These are phyloP conservation scores for Fusarium transvaalense DNA, from an alignment of 2,329 filamentous ascomycete genomes.

Conservation along the genomic window DNA sequence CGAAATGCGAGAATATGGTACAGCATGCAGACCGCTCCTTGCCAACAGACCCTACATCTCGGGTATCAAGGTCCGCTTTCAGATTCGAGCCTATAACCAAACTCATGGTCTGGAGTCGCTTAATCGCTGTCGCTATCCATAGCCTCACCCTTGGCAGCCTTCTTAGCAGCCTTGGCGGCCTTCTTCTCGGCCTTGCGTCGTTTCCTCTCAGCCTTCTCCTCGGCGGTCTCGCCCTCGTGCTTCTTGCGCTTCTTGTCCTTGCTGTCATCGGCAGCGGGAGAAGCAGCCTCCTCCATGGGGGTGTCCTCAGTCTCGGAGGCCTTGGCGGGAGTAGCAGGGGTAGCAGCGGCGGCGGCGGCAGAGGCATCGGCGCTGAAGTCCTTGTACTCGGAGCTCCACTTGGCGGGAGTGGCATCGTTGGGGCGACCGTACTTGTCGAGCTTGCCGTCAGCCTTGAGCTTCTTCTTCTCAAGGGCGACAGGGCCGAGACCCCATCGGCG, in stretches of 20 bases:
- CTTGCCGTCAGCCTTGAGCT: slow-evolving; percentile 98
- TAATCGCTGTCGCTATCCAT: slow-evolving; percentile 67
- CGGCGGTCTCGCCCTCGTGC: slow-evolving; percentile 80
- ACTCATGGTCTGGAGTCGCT: slow-evolving; percentile 27
- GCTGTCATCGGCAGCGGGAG: slow-evolving; percentile 64
- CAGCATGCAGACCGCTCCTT: slow-evolving; percentile 47
- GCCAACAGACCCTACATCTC: slow-evolving; percentile 43
- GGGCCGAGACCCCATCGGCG: slow-evolving; percentile 96
- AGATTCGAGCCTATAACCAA: slow-evolving; percentile 25
- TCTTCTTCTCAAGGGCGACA: slow-evolving; percentile 97
- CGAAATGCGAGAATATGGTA: slow-evolving; percentile 47
- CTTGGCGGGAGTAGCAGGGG: slow-evolving; percentile 55
- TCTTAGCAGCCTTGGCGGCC: slow-evolving; percentile 68
- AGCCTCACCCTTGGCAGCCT: slow-evolving; percentile 64
- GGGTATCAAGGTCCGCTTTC: slow-evolving; percentile 39
- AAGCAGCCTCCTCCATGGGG: slow-evolving; percentile 52
- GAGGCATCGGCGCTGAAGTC: slow-evolving; percentile 77
- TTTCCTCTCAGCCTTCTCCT: slow-evolving; percentile 74
- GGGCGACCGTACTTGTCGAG: slow-evolving; percentile 96
- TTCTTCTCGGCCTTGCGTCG: slow-evolving; percentile 72
- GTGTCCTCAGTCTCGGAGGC: slow-evolving; percentile 55
- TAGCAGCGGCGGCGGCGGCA: slow-evolving; percentile 59
- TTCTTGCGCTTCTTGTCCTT: slow-evolving; percentile 81
- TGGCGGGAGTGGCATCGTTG: slow-evolving; percentile 92
- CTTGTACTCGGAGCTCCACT: slow-evolving; percentile 94